Evolutionary conservation across 306 rosid species (phyloP).

Genomic region (Lathyrus aphaca): DNA sequence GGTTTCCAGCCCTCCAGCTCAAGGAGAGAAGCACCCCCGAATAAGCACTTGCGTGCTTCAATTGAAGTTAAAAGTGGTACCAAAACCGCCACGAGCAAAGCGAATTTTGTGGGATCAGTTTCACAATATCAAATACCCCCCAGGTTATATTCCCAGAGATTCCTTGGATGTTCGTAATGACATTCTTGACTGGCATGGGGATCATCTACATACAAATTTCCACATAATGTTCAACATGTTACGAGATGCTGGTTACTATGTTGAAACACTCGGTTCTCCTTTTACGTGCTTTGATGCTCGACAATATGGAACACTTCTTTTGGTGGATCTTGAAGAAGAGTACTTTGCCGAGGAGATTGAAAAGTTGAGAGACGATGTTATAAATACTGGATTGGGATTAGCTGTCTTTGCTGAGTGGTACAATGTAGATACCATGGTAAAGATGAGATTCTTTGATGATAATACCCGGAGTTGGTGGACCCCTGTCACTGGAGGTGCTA

Average conservation of each 20-base stretch:
- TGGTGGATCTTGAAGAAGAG: conserved; percentile 98
- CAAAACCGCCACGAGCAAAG: conserved; percentile 82
- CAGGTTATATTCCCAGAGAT: conserved; percentile 97
- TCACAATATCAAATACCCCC: conserved; percentile 94
- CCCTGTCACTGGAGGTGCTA: conserved; percentile 95
- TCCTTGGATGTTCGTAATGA: conserved; percentile 98
- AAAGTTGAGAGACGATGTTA: conserved; percentile 82
- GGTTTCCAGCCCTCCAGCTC: conserved; percentile 82
- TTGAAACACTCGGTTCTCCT: conserved; percentile 96
- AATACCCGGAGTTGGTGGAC: conserved; percentile 99
- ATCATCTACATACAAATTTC: conserved; percentile 92
- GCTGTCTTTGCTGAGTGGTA: conserved; percentile 97
- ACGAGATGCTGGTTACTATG: conserved; percentile 84
- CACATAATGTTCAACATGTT: conserved; percentile 97
- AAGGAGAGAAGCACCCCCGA: conserved; percentile 61
- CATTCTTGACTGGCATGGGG: conserved; percentile 99
- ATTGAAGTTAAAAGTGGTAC: conserved; percentile 82
- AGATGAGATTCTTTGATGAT: conserved; percentile 96
- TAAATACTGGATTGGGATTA: conserved; percentile 84
- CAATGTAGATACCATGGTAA: conserved; percentile 94
- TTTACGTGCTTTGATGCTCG: conserved; percentile 92
- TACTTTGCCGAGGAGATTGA: conserved; percentile 94
- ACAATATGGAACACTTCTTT: conserved; percentile 85
- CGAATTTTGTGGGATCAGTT: conserved; percentile 97
- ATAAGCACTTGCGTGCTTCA: conserved; percentile 84